Evolutionary conservation across 352 stramenopile genomes (phyloP), one percentile per base, ranked within the genome.

Genomic region (Thalassiosira ordinaria): DNA sequence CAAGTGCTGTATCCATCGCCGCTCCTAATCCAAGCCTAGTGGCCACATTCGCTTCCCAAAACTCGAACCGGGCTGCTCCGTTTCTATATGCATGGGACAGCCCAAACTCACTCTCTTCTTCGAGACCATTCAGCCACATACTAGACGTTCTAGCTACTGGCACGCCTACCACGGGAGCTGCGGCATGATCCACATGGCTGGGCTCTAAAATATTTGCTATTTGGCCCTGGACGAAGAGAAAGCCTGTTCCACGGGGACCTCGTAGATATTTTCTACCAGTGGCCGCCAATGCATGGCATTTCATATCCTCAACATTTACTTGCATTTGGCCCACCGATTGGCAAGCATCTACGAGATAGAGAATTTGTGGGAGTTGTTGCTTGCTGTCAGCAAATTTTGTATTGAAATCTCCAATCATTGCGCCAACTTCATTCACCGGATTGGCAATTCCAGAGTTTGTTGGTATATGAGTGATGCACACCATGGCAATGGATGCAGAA

Each of bases 401-500:
- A 41, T 91, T 89, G 39, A 79, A 80, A 22, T 62, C 20, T n/a
- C 39, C 8, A 46, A 91, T 85, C 4, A 75, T 57, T 22, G 52
- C 9, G 22, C 81, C 86, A 75, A 92, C 85, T 44, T 83, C 76
- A 56, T 89, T 55, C 0, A 90, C 89, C 26, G 85, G 78, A 73
- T 95, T 95, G 18, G 93, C 64, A 18, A 93, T 82, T 14, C 90
- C 90, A 56, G 86, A 88, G 57, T 95, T 95, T 7, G 87, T 94
- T 2, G 90, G 90, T 6, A 49, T 73, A 69, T 95, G 90, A 3
- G 89, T 94, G n/a, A 95, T 79, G 53, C 85, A 91, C 26, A 92
- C 79, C 44, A 90, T 63, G 13, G 52, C 63, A 49, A 91, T 87
- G 0, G 39, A 74, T 7, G 44, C 29, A n/a, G 81, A 82, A 69